Evolutionary conservation across 2,329 filamentous ascomycete genomes (phyloP), one percentile per base, ranked within the genome.

Genomic region (Paraphoma chrysanthemicola): DNA sequence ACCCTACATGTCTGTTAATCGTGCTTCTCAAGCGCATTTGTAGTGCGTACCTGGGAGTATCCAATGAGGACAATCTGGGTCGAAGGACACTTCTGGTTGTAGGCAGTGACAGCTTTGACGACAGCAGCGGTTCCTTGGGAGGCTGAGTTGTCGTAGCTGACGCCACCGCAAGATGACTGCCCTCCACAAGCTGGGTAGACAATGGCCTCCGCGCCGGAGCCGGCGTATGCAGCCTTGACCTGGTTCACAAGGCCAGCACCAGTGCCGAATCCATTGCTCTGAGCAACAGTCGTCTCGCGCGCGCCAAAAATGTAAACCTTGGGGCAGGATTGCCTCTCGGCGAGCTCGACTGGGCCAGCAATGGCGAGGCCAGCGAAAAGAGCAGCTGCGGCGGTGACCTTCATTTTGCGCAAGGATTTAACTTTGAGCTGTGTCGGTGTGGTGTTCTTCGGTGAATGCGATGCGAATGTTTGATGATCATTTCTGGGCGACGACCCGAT

Each of bases 41-140:
- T 2, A 42, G 11, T 2, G 2, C n/a, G n/a, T 66, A 84, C 84
- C 77, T 87, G 86, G 7, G 84, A 87, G 71, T 89, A 89, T 36
- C 86, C 87, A 38, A 88, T 83, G 31, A 88, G 74, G 6, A 88
- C 84, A 33, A 89, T 77, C 67, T 86, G 76, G 6, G 85, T 84
- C 65, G 72, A 75, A 9, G 87, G 86, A 66, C 86, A 89, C 66
- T 79, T 77, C 29, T 79, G 71, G 67, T 88, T 83, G 69, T 85
- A 87, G 29, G 76, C 73, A 45, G 85, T 90, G 1, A 90, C 86
- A 7, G 84, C 85, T 38, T 76, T 82, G 2, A 85, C 82, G 4
- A 88, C 86, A 10, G 87, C 86, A 7, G 77, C 68, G 4, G 85
- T 86, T 39, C 88, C 88, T 53, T 85, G 80, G 4, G 77, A 69